These are phyloP conservation scores for Tolypocladium tropicale DNA, from an alignment of 2,329 filamentous ascomycete species.

Conservation along the genomic window DNA sequence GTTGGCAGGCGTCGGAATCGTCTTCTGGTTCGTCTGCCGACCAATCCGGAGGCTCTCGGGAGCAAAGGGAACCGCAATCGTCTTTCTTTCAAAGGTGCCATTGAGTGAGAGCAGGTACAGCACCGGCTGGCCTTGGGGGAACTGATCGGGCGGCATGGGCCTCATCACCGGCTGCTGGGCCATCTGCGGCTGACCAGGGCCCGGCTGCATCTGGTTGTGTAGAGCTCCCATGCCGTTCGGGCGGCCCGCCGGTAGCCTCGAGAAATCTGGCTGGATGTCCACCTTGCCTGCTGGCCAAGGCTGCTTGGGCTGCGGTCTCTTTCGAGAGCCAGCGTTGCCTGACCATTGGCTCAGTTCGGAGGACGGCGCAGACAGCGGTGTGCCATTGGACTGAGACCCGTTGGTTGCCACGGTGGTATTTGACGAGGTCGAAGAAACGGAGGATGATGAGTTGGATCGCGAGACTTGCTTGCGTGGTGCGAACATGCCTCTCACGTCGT, in stretches of 20 bases:
- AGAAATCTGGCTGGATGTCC: slow-evolving; percentile 37
- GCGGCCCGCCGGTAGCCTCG: slow-evolving; percentile 31
- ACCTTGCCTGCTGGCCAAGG: slow-evolving; percentile 39
- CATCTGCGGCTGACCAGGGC: slow-evolving; percentile 22
- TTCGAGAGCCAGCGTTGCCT: slow-evolving; percentile 35
- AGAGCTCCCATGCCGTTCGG: slow-evolving; percentile 29
- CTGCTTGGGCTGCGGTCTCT: slow-evolving; percentile 39
- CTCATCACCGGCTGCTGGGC: slow-evolving; percentile 45
- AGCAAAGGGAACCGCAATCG: slow-evolving; percentile 82
- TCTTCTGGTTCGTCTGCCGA: slow-evolving; percentile 94
- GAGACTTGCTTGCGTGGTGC: slow-evolving; percentile 80
- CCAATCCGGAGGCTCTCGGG: slow-evolving; percentile 95
- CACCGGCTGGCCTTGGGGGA: slow-evolving; percentile 59
- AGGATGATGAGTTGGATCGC: slow-evolving; percentile 85
- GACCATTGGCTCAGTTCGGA: slow-evolving; percentile 43
- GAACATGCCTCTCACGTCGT: slow-evolving; percentile 81
- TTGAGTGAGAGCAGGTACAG: slow-evolving; percentile 85
- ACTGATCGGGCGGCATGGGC: slow-evolving; percentile 49
- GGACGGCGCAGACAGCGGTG: slow-evolving; percentile 31
- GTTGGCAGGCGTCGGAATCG: slow-evolving; percentile 79
- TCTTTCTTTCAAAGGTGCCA: slow-evolving; percentile 93
- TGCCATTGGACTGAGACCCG: slow-evolving; percentile 53
- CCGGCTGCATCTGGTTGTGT: slow-evolving; percentile 20
- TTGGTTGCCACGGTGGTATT: slow-evolving; percentile 54
- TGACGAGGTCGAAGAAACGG: slow-evolving; percentile 58